These are phyloP conservation scores for Helminthosporium solani DNA, from an alignment of 2,329 filamentous ascomycete species.

Conservation along the genomic window DNA sequence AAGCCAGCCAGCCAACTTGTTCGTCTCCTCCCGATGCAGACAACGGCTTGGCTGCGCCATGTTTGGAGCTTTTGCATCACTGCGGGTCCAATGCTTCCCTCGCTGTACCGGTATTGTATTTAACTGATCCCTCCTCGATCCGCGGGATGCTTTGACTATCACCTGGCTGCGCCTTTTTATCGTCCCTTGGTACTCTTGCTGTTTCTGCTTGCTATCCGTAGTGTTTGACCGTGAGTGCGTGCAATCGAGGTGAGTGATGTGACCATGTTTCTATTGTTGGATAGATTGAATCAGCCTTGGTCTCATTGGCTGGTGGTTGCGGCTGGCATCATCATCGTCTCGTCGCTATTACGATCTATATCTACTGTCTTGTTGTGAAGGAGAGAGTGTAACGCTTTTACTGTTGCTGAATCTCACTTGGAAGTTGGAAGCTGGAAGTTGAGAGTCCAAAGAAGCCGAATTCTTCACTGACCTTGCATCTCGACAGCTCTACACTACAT, in stretches of 20 bases:
- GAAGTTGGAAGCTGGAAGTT: too few species aligned
- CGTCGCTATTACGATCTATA: slow-evolving; percentile 16
- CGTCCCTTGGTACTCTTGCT: too few species aligned
- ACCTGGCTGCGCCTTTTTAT: slow-evolving; percentile 10
- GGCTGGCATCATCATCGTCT: slow-evolving; percentile 16
- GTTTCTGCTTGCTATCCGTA: too few species aligned
- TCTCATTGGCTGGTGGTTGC: slow-evolving; percentile 22
- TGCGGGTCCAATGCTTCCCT: slow-evolving; percentile 28
- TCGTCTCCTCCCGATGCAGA: slow-evolving; percentile 8
- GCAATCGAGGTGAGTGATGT: slow-evolving; percentile 8
- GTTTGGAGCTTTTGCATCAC: slow-evolving; percentile 25
- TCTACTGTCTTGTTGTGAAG: too few species aligned
- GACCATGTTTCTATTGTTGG: slow-evolving; percentile 20
- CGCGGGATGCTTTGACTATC: not conserved
- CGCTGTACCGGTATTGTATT: slow-evolving; percentile 22
- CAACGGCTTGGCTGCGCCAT: slow-evolving; percentile 20
- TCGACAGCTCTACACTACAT: slow-evolving; percentile 12
- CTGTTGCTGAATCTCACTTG: slow-evolving; percentile 20
- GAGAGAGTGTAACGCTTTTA: too few species aligned
- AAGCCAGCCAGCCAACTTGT: too few species aligned
- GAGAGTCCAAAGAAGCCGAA: slow-evolving; percentile 16
- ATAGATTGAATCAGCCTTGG: slow-evolving; percentile 14
- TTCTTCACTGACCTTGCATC: slow-evolving; percentile 23
- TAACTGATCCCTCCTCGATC: slow-evolving; percentile 27
- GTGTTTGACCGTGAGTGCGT: too few species aligned